phyloP scores from a whole-genome alignment of 2,329 filamentous ascomycete species.

The Epichloe hybrida region DNA sequence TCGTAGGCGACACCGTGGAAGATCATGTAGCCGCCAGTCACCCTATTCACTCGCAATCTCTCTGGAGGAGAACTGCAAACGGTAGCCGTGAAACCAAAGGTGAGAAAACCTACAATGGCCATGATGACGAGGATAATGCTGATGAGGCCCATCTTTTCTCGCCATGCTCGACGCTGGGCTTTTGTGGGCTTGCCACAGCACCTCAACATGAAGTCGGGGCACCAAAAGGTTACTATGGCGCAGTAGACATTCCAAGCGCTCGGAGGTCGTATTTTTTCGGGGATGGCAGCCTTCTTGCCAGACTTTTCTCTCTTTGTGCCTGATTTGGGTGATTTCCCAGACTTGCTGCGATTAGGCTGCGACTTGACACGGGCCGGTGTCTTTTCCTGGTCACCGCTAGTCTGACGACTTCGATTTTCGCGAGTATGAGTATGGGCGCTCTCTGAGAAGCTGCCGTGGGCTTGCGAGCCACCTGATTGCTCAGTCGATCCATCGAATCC shows the following conservation, averaged over 20 bases:
- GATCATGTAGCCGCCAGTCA: conserved; percentile 78
- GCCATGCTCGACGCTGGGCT: conserved; percentile 84
- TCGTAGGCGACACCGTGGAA: conserved; percentile 90
- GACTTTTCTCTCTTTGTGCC: conserved; percentile 32
- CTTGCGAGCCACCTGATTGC: conserved; percentile 30
- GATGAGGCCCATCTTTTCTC: conserved; percentile 94
- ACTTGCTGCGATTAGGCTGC: conserved; percentile 30
- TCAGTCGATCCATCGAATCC: conserved; percentile 55
- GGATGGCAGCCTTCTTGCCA: conserved; percentile 36
- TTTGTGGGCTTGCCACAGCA: conserved; percentile 79
- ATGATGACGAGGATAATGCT: conserved; percentile 86
- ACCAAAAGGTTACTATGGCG: conserved; percentile 81
- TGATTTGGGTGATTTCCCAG: conserved; percentile 44
- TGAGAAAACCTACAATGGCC: conserved; percentile 82
- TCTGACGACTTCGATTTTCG: conserved; percentile 21
- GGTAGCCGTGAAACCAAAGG: conserved; percentile 84
- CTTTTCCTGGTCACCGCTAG: conserved; percentile 21
- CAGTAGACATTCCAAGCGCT: conserved; percentile 96
- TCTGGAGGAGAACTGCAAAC: conserved; percentile 65
- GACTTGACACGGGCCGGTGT: conserved; percentile 13
- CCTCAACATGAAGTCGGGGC: conserved; percentile 67
- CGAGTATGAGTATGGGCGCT: conserved; percentile 26
- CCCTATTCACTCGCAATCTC: conserved; percentile 70
- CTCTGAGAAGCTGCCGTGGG: conserved; percentile 33
- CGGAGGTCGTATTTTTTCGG: conserved; percentile 60